phyloP scores from a whole-genome alignment of 139 green algal genomes.

The Coelastrella sp. region DNA sequence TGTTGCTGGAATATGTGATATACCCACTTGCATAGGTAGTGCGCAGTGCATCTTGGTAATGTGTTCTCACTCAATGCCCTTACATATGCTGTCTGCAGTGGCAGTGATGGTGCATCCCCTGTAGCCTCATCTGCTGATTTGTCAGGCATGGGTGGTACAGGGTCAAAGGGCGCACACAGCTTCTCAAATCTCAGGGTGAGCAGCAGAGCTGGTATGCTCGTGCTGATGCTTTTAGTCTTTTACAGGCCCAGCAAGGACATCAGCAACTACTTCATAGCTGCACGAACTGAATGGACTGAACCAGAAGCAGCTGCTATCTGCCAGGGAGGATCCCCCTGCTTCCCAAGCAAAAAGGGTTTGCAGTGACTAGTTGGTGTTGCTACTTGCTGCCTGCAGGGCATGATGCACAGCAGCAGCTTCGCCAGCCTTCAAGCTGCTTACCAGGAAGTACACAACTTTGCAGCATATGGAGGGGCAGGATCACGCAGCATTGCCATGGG shows the following conservation, averaged over 20 bases:
- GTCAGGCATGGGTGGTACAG: neutral
- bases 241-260: too few relatives aligned
- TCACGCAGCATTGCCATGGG: neutral
- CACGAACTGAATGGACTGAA: too few relatives aligned
- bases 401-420: neutral
- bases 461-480: slow-evolving; percentile 31
- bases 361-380: neutral
- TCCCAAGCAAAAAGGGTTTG: neutral
- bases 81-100: neutral
- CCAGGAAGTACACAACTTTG: slow-evolving; percentile 27
- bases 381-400: neutral
- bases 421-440: neutral
- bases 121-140: neutral
- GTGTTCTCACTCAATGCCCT: too few relatives aligned
- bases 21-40: too few relatives aligned
- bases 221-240: too few relatives aligned
- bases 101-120: neutral
- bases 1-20: too few relatives aligned
- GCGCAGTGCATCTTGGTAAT: too few relatives aligned
- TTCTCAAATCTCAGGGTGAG: neutral
- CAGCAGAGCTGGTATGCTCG: neutral
- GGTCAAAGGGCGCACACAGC: neutral
- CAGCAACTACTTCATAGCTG: too few relatives aligned
- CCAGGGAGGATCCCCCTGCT: too few relatives aligned
- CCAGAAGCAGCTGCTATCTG: too few relatives aligned